Evolutionary conservation across 2,329 filamentous ascomycete species (phyloP).

Genomic region (Dactylonectria macrodidyma): DNA sequence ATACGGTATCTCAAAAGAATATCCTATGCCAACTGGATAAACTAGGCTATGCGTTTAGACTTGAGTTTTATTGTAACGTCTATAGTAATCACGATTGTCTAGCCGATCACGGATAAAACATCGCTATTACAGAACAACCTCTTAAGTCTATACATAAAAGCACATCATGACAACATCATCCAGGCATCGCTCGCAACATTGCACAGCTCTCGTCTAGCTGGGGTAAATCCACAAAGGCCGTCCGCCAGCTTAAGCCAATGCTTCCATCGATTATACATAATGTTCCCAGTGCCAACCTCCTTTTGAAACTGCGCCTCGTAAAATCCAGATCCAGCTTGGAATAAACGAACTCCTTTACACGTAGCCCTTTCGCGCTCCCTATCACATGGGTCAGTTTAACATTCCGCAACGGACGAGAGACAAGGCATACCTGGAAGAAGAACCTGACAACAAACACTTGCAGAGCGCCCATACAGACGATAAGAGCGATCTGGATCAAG

Average conservation of each 20-base stretch:
- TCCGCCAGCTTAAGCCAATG: constrained; percentile 35
- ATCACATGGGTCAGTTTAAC: constrained; percentile 32
- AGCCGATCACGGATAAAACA: not conserved
- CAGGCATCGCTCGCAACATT: constrained; percentile 33
- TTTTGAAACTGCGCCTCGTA: constrained; percentile 52
- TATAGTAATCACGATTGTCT: not conserved
- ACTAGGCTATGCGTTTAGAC: too few species aligned
- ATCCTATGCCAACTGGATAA: not conserved
- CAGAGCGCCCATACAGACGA: constrained; percentile 93
- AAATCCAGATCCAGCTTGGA: constrained; percentile 45
- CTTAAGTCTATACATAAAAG: constrained; percentile 35
- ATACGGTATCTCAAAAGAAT: not conserved
- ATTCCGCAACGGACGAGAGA: not conserved
- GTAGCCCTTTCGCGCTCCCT: constrained; percentile 79
- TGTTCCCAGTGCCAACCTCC: constrained; percentile 46
- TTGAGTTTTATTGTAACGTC: not conserved
- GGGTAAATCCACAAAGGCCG: constrained; percentile 31
- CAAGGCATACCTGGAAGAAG: constrained; percentile 87
- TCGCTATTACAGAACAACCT: constrained; percentile 27
- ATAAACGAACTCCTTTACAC: constrained; percentile 63
- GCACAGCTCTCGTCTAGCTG: constrained; percentile 30
- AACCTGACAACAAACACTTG: constrained; percentile 98
- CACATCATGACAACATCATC: constrained; percentile 44
- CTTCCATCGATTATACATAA: constrained; percentile 50
- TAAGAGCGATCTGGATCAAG: constrained; percentile 90